phyloP scores from a whole-genome alignment of 805 yeast species.

The Myxozyma melibiosi region DNA sequence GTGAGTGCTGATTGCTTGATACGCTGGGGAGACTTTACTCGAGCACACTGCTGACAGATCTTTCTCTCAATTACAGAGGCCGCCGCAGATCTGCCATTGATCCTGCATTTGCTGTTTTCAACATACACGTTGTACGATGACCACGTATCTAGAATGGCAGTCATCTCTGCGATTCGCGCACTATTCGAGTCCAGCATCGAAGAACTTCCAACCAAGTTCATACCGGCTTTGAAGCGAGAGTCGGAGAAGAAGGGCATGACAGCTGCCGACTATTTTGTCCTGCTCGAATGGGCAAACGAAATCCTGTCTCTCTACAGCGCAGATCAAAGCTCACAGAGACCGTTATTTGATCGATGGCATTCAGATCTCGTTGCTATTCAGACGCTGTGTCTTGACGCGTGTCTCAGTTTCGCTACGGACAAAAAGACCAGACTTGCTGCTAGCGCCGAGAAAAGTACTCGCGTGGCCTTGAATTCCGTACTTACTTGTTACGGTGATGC shows the following conservation, averaged over 20 bases:
- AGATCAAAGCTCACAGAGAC: neutral
- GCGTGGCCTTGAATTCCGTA: slow-evolving; percentile 6
- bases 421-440: slow-evolving; percentile 18
- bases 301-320: neutral
- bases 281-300: slow-evolving; percentile 34
- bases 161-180: slow-evolving; percentile 16
- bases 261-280: slow-evolving; percentile 29
- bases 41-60: neutral
- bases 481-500: slow-evolving; percentile 11
- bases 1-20: slow-evolving; percentile 3
- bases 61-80: slow-evolving; percentile 6
- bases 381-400: slow-evolving; percentile 15
- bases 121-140: slow-evolving; percentile 34
- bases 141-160: slow-evolving; percentile 30
- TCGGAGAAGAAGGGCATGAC: slow-evolving; percentile 29
- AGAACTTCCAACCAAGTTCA: slow-evolving; percentile 4
- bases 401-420: slow-evolving; percentile 9
- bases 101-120: slow-evolving; percentile 23
- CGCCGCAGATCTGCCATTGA: slow-evolving; percentile 18
- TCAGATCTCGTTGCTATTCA: slow-evolving; percentile 20
- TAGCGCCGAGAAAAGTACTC: slow-evolving; percentile 19
- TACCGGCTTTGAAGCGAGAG: slow-evolving; percentile 20
- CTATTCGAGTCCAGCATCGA: slow-evolving; percentile 8
- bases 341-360: slow-evolving; percentile 7
- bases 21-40: neutral